Base-by-base conservation (phyloP, 768 basidiomycete species). In the Hericium erinaceus region DNA sequence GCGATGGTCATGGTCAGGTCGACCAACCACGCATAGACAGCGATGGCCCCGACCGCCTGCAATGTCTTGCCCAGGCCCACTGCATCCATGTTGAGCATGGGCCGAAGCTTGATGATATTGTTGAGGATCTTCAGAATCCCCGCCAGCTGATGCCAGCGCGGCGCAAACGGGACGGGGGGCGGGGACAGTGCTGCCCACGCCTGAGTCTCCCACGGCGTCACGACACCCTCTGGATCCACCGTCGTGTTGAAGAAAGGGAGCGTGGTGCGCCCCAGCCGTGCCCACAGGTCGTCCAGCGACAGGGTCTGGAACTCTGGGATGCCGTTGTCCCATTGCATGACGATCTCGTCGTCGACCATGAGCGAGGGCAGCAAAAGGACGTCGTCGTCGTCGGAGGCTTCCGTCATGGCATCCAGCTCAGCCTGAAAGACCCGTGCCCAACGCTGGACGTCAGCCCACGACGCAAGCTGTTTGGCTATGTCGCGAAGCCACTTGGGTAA, bases 11-110 rank as follows among this genome's bases (percentile, higher is more conserved):
- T 12, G 40, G 26, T 26, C 26, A 26, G 26, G 26, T 26, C 26
- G 26, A 26, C 26, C 26, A 41, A 41, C 8, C 40, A 41, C 40
- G 63, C 37, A 0, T 63, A 38, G 15, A 58, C 55, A 2, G 59
- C 55, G 2, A 69, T 58, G 2, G 61, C 10, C 0, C 64, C 60
- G 2, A 69, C 55, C 0, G 59, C 62, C 12, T 69, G 63, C 2
- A 69, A 40, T 0, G 64, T 68, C 46, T 69, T 69, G 0, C 67
- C 64, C 2, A 69, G 56, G 0, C 68, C 64, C 0, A 69, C 64
- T 0, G 60, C 59, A 38, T 69, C 68, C 67, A 69, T 67, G 0
- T 68, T 46, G 0, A 69, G 57, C 2, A 68, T 48, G 0, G 59
- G 59, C 11, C 57, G 1, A 0, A 40, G 26, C 0, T 59, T n/a